These are phyloP conservation scores for Lactifluus subvellereus DNA, from an alignment of 768 basidiomycete genomes.

Conservation along the genomic window DNA sequence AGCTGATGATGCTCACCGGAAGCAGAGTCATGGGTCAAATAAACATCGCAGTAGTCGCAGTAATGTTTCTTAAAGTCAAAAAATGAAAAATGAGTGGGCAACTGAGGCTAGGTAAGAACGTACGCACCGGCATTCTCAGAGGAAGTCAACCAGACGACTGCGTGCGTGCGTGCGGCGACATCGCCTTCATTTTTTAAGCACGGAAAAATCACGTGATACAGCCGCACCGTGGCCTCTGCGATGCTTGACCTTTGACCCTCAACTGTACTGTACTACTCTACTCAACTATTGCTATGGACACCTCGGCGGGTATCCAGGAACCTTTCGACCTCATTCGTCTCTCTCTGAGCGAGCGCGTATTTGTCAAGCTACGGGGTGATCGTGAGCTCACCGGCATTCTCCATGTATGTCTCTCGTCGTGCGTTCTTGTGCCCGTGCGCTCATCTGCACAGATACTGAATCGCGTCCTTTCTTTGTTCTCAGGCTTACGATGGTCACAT, in stretches of 20 bases:
- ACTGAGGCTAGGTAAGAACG: slow-evolving; percentile 4
- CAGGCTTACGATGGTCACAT: slow-evolving; percentile 99
- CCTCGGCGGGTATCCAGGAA: slow-evolving; percentile 78
- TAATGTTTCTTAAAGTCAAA: slow-evolving; percentile 68
- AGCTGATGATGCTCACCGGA: slow-evolving; percentile 51
- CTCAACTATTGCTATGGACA: slow-evolving; percentile 47
- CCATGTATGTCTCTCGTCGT: slow-evolving; percentile 59
- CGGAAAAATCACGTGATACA: slow-evolving; percentile 12
- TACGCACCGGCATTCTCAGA: slow-evolving; percentile 57
- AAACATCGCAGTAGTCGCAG: slow-evolving; percentile 92
- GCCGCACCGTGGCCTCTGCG: neutral
- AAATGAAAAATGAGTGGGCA: slow-evolving; percentile 9
- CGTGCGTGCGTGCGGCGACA: neutral
- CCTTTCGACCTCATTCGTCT: slow-evolving; percentile 97
- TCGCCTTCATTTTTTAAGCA: neutral
- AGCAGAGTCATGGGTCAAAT: slow-evolving; percentile 89
- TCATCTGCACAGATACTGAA: slow-evolving; percentile 20
- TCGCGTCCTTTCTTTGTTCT: slow-evolving; percentile 3
- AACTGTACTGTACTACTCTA: neutral
- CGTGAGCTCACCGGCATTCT: slow-evolving; percentile 86
- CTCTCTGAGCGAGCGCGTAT: slow-evolving; percentile 95
- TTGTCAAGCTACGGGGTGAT: slow-evolving; percentile 95
- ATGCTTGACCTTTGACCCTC: neutral
- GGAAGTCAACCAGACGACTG: neutral
- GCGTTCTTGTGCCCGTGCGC: slow-evolving; percentile 13